These are phyloP conservation scores for Auxenochlorella protothecoides DNA, from an alignment of 139 green algal species.

Conservation along the genomic window DNA sequence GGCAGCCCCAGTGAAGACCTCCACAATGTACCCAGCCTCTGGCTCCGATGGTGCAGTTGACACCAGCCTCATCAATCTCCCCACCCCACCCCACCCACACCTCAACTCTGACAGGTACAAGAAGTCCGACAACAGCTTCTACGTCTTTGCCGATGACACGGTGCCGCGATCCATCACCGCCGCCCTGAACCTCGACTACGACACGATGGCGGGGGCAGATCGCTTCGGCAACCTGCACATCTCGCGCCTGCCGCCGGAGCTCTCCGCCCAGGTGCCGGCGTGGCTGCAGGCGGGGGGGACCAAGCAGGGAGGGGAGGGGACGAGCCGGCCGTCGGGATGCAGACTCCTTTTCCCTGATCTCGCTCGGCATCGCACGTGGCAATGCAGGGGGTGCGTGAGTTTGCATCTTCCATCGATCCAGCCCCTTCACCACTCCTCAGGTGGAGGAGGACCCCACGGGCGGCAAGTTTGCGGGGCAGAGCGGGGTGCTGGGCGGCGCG, in stretches of 20 bases:
- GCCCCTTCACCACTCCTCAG: constrained; percentile 10
- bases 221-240: constrained; percentile 96
- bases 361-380: background rate
- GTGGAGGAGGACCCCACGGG: constrained; percentile 96
- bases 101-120: constrained; percentile 47
- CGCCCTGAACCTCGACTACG: constrained; percentile 83
- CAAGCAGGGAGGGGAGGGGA: too few relatives aligned
- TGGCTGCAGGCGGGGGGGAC: background rate
- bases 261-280: constrained; percentile 57
- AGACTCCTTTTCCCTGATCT: background rate
- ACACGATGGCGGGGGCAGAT: constrained; percentile 85
- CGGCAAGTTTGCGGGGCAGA: constrained; percentile 65
- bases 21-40: too few relatives aligned
- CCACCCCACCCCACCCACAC: background rate
- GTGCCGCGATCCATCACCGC: constrained; percentile 71
- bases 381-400: background rate
- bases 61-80: background rate
- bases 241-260: constrained; percentile 68
- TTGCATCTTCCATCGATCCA: background rate
- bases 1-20: too few relatives aligned
- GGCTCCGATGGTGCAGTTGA: background rate
- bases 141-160: constrained; percentile 90
- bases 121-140: constrained; percentile 79
- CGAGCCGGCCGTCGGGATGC: background rate
- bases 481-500: constrained; percentile 69